Percentiles rank a stretch among this genome's conserved stretches.
Evolutionary conservation across 805 yeast genomes (phyloP).

Genomic region (Candida corydali): DNA sequence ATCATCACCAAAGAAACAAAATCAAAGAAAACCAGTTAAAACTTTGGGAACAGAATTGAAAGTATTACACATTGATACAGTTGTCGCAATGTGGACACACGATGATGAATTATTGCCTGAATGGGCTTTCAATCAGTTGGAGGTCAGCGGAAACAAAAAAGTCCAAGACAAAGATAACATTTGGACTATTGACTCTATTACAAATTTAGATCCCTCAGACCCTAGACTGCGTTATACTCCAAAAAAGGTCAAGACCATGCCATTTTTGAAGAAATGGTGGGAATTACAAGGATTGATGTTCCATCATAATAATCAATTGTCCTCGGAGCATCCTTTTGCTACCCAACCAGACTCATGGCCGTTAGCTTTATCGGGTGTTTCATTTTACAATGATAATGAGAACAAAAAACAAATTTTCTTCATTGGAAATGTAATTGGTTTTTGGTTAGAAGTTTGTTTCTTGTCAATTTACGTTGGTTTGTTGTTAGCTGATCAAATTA

Average conservation of each 20-base stretch:
- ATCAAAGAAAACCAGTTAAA: constrained; percentile 49
- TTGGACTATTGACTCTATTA: constrained; percentile 75
- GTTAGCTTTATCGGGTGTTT: constrained; percentile 80
- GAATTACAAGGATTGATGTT: constrained; percentile 89
- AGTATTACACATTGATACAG: constrained; percentile 76
- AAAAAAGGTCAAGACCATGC: constrained; percentile 54
- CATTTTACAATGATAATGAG: constrained; percentile 85
- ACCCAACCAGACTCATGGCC: constrained; percentile 94
- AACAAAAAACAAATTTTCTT: constrained; percentile 75
- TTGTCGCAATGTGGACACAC: constrained; percentile 94
- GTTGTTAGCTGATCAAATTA: constrained; percentile 68
- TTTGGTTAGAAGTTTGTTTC: constrained; percentile 75
- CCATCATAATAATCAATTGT: constrained; percentile 81
- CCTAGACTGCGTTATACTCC: constrained; percentile 61
- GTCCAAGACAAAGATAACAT: constrained; percentile 58
- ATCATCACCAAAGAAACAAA: constrained; percentile 40
- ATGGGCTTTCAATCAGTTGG: constrained; percentile 92
- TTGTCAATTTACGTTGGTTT: constrained; percentile 62
- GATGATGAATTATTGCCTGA: constrained; percentile 81
- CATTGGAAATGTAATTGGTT: constrained; percentile 85
- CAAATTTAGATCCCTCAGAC: constrained; percentile 51
- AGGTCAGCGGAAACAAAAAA: constrained; percentile 92
- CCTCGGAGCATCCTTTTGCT: constrained; percentile 92
- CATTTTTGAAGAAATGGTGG: constrained; percentile 83
- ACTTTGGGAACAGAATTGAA: constrained; percentile 69